A percentile compares a stretch with the other conserved stretches of the same genome.
These are phyloP conservation scores for Colletotrichum sidae DNA, from an alignment of 2,329 filamentous ascomycete genomes.

Conservation along the genomic window DNA sequence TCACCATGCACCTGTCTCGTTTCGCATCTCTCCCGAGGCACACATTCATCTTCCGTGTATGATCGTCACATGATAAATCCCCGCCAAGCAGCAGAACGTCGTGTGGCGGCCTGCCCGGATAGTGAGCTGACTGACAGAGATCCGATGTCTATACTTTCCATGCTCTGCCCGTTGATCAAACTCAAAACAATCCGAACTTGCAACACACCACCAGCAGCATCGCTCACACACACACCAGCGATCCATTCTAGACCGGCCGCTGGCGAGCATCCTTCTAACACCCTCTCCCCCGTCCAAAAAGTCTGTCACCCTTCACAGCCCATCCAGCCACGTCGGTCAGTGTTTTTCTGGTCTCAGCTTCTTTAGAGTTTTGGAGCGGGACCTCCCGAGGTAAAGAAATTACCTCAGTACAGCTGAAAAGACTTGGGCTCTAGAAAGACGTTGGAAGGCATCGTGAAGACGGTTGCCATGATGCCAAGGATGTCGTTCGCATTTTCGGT, in stretches of 20 bases:
- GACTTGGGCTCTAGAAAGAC: no score
- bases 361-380: constrained; percentile 26
- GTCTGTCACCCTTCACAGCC: neutral
- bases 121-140: constrained; percentile 21
- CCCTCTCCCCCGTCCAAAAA: neutral
- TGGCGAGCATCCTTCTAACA: constrained; percentile 4
- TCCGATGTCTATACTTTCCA: constrained; percentile 23
- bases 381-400: constrained; percentile 16
- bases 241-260: constrained; percentile 12
- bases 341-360: constrained; percentile 12
- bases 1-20: neutral
- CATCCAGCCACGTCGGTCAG: constrained; percentile 11
- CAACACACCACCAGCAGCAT: constrained; percentile 1
- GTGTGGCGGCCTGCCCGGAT: constrained; percentile 1
- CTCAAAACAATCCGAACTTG: constrained; percentile 35
- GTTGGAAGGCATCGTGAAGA: neutral
- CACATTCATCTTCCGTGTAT: constrained; percentile 2
- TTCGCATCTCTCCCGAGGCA: constrained; percentile 10
- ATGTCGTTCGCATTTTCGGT: neutral
- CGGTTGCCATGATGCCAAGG: constrained; percentile 12
- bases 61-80: constrained; percentile 23
- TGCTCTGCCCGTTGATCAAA: constrained; percentile 13
- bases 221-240: neutral
- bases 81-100: constrained; percentile 2
- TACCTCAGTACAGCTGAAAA: neutral